phyloP scores from a whole-genome alignment of 2,329 filamentous ascomycete species.

The Arthrinium phaeospermum region DNA sequence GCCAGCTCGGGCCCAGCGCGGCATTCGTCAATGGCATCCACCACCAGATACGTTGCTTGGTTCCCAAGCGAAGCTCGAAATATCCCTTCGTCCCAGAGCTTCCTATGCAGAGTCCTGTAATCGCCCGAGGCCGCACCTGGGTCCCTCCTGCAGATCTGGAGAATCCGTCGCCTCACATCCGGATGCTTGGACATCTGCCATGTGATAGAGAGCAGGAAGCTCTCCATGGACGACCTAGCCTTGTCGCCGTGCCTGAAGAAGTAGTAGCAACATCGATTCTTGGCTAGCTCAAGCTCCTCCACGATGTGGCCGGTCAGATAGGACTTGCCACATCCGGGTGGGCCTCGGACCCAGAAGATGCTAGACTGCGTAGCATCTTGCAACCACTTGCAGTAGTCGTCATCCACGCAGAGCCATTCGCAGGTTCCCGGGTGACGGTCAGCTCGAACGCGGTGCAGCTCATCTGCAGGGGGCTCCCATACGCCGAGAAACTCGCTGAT shows the following conservation, averaged over 20 bases:
- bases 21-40: background rate
- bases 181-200: conserved; percentile 40
- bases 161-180: background rate
- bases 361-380: background rate
- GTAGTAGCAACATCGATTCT: conserved; percentile 36
- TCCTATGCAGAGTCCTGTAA: conserved; percentile 34
- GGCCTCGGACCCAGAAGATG: background rate
- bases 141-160: conserved; percentile 19
- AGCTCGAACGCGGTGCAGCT: conserved; percentile 26
- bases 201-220: conserved; percentile 38
- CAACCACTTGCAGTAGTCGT: conserved; percentile 7
- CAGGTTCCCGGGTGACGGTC: conserved; percentile 30
- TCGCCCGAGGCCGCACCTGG: conserved; percentile 27
- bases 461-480: conserved; percentile 27
- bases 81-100: conserved; percentile 35
- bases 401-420: conserved; percentile 30
- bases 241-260: conserved; percentile 42
- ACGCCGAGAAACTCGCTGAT: conserved; percentile 27
- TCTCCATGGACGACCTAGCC: conserved; percentile 31
- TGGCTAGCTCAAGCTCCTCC: conserved; percentile 7
- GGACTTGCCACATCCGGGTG: background rate
- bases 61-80: conserved; percentile 25
- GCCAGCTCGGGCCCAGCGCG: background rate
- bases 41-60: background rate
- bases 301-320: background rate